Conservation (phyloP, 768 basidiomycete genomes). For the Ephemerocybe angulata region DNA sequence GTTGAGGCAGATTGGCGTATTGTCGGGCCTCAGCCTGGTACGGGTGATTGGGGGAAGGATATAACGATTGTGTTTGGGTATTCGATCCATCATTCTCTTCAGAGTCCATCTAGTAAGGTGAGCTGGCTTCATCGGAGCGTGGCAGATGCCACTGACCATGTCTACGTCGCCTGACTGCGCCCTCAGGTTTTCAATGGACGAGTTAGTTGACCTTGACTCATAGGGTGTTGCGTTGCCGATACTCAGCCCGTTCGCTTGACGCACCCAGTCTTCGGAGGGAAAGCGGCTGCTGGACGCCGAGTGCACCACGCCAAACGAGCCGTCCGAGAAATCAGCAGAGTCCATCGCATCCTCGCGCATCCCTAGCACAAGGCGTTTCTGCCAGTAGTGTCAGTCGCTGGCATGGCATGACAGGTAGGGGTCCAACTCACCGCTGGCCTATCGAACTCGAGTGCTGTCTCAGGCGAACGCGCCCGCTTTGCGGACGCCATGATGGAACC, state of each 20-base stretch:
- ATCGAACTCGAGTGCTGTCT: slow-evolving; percentile 36
- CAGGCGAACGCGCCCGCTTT: slow-evolving; percentile 65
- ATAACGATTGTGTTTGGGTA: background rate
- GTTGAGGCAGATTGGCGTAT: background rate
- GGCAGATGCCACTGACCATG: slow-evolving; percentile 39
- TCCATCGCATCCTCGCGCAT: slow-evolving; percentile 10
- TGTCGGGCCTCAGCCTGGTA: background rate
- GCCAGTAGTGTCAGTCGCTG: slow-evolving; percentile 2
- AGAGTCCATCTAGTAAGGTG: background rate
- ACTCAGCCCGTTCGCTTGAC: slow-evolving; percentile 62
- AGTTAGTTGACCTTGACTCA: slow-evolving; percentile 12
- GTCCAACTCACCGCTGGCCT: slow-evolving; percentile 51
- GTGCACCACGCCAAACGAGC: slow-evolving; percentile 11
- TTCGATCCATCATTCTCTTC: slow-evolving; percentile 5
- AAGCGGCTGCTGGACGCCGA: slow-evolving; percentile 38
- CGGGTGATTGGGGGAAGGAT: background rate
- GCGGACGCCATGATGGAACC: slow-evolving; percentile 17
- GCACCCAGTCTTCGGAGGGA: slow-evolving; percentile 71
- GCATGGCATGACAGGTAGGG: background rate
- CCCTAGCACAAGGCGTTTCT: slow-evolving; percentile 61
- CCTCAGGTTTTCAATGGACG: slow-evolving; percentile 13
- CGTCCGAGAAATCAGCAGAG: slow-evolving; percentile 10
- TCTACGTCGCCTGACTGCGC: slow-evolving; percentile 40
- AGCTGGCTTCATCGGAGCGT: background rate
- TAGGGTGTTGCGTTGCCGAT: slow-evolving; percentile 50